phyloP scores from a whole-genome alignment of 2,329 filamentous ascomycete genomes.

The Pestalotiopsis sp. region DNA sequence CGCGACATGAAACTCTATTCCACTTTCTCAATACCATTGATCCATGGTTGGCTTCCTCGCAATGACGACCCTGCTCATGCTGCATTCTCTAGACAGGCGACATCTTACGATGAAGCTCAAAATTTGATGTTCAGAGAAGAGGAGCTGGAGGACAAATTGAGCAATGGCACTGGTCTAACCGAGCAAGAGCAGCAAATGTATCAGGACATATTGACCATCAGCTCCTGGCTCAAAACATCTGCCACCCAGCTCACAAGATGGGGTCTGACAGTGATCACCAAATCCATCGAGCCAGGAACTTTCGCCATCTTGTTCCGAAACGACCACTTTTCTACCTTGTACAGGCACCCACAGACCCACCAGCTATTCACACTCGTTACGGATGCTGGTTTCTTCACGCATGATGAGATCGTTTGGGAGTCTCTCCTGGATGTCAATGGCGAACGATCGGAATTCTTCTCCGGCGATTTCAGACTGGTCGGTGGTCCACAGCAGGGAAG shows the following conservation, averaged over 20 bases:
- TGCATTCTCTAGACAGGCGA: conserved; percentile 74
- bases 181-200: conserved; percentile 77
- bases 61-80: conserved; percentile 66
- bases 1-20: conserved; percentile 89
- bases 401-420: conserved; percentile 96
- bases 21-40: conserved; percentile 83
- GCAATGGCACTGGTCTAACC: conserved; percentile 61
- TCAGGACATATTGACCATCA: conserved; percentile 83
- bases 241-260: conserved; percentile 86
- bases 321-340: conserved; percentile 94
- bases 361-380: conserved; percentile 85
- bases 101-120: conserved; percentile 90
- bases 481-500: conserved; percentile 52
- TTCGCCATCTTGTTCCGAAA: conserved; percentile 95
- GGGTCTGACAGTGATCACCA: conserved; percentile 75
- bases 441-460: conserved; percentile 79
- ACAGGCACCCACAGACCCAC: conserved; percentile 79
- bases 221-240: conserved; percentile 76
- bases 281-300: conserved; percentile 72
- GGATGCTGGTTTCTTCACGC: conserved; percentile 84
- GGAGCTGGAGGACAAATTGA: conserved; percentile 81
- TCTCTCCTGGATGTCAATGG: conserved; percentile 88
- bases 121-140: conserved; percentile 87
- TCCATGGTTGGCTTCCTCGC: conserved; percentile 91
- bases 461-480: conserved; percentile 88